phyloP scores from a whole-genome alignment of 2,329 filamentous ascomycete genomes.

The Cladosporium halotolerans region DNA sequence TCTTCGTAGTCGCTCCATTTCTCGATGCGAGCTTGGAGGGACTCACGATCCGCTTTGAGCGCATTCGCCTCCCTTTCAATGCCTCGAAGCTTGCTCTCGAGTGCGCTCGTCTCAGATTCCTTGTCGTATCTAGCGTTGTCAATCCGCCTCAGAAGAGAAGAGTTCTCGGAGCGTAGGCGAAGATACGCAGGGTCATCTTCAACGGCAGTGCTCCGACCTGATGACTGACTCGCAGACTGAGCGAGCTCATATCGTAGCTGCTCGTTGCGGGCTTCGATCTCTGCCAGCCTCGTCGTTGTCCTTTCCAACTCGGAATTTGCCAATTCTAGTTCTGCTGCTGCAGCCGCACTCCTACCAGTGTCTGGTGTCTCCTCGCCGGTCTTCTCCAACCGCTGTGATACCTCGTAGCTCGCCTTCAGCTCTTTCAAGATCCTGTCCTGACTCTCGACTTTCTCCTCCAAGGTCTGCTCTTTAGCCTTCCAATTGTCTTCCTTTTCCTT shows the following conservation, averaged over 20 bases:
- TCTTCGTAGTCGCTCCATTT: slow-evolving; percentile 95
- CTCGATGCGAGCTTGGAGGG: slow-evolving; percentile 71
- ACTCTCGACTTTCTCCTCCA: slow-evolving; percentile 91
- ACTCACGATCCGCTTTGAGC: slow-evolving; percentile 73
- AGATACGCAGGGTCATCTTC: slow-evolving; percentile 89
- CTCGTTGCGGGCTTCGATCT: slow-evolving; percentile 90
- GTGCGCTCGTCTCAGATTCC: slow-evolving; percentile 68
- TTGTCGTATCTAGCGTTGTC: slow-evolving; percentile 78
- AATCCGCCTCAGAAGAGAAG: slow-evolving; percentile 79
- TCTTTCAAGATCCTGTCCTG: slow-evolving; percentile 90
- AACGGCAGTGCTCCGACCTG: slow-evolving; percentile 54
- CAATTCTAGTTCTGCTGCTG: slow-evolving; percentile 88
- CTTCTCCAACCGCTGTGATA: slow-evolving; percentile 79
- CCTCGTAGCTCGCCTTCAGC: slow-evolving; percentile 94
- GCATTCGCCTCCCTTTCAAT: slow-evolving; percentile 71
- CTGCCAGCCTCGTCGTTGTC: slow-evolving; percentile 77
- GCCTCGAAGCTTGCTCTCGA: slow-evolving; percentile 69
- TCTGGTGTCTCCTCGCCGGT: slow-evolving; percentile 56
- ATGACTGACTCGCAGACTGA: slow-evolving; percentile 63
- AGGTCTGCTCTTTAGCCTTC: slow-evolving; percentile 81
- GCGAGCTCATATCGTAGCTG: slow-evolving; percentile 85
- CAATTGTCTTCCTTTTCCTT: slow-evolving; percentile 95
- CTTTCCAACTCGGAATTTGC: slow-evolving; percentile 86
- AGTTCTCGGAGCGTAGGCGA: slow-evolving; percentile 87
- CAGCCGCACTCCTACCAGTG: slow-evolving; percentile 58